Base-by-base conservation (phyloP, 2,329 filamentous ascomycete species). In the Penicillium sp. region DNA sequence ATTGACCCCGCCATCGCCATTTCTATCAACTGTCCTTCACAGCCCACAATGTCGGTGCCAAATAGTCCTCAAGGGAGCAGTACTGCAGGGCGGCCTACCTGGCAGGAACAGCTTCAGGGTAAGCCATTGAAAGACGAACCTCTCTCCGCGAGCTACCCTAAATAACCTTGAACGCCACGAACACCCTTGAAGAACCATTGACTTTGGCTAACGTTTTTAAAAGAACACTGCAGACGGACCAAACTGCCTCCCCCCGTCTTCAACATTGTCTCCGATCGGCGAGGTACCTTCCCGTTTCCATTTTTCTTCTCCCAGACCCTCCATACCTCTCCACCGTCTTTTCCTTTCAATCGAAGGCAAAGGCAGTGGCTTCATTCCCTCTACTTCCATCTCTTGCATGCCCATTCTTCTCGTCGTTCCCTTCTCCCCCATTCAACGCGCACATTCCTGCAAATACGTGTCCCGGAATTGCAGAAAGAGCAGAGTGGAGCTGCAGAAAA, bases 181-280 rank as follows among this genome's bases (percentile, higher is more conserved):
- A 49, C 50, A 10, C 13, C n/a, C 31, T 10, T 35, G n/a, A 49
- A 35, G 46, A 35, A 35, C n/a, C 46, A 35, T 49, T 35, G 31
- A 14, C 52, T 7, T 49, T 60, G 53, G 62, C 55, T 63, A 49
- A 65, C 22, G 22, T 50, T n/a, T 55, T 55, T 47, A 9, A 44
- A 66, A 89, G 87, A 83, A 57, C 79, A 83, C 63, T 90, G 87
- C 73, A 81, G 79, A 57, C 78, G 80, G 60, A 78, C 78, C 55
- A 81, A 85, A 60, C 71, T 85, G 41, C 74, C 77, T 44, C 74
- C 79, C 50, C 88, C 88, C 7, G 77, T 84, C 54, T 92, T 88
- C 73, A 86, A 88, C 70, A 86, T 90, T 66, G 84, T 90, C 53
- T 92, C 89, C 68, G 89, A 92, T 75, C 85, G 88, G 72, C 83